Base-by-base conservation (phyloP, 257 asterid genomes). In the Fraxinus anomala region DNA sequence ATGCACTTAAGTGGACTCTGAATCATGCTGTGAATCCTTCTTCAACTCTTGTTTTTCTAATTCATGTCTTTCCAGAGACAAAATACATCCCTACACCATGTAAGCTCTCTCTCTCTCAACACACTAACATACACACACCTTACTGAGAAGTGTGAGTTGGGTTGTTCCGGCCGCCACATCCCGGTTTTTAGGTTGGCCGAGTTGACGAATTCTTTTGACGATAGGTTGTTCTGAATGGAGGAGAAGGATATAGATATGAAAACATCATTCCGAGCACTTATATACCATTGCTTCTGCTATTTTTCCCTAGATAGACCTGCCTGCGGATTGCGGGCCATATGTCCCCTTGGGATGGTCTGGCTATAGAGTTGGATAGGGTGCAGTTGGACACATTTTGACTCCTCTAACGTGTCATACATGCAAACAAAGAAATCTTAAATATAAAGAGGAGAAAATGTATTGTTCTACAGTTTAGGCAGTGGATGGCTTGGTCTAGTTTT, bases 71-170 rank as follows among this genome's bases (percentile, higher is more conserved):
- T 74, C 94, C 96, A 23, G 89, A 88, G 83, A 86, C 86, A 9
- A 89, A 88, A 81, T 80, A 5, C 89, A 88, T 93, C 80, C 98
- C 97, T 5, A 82, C 92, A n/a, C 97, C 96, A 0, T 73, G 98
- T 93, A 83, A 85, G 88, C 54, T 42, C 31, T 66, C 51, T 12
- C 2, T 72, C 63, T 40, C 26, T 39, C 28, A 9, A 33, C n/a
- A 12, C 26, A 2, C 33, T 8, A 24, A 8, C 56, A 11, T n/a
- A 19, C 56, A 70, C 33, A 5, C 56, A 23, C 44, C 9, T 1
- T 10, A 12, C 31, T 70, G 19, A 17, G 16, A 70, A 37, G 16
- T 34, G 44, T 13, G 47, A 36, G 16, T 36, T 47, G 21, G 59
- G 7, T 47, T 16, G 21, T 47, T 1, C 21, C 0, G 21, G 8